Conservation (phyloP, 2,329 filamentous ascomycete species). For the Alternaria tenuissima region DNA sequence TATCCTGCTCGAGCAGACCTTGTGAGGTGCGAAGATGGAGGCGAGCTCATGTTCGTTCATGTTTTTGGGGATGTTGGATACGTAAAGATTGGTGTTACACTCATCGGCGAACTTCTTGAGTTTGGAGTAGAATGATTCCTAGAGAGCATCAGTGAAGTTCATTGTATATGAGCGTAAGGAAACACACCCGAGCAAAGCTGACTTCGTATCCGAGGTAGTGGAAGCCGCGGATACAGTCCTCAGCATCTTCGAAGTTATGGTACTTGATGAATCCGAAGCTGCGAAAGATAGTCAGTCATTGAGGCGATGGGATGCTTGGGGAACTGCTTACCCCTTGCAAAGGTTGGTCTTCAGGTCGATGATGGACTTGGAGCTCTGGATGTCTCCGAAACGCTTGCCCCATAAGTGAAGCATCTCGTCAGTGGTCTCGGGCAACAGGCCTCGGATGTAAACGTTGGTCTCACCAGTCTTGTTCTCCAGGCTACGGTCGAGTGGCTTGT, state of each 20-base stretch:
- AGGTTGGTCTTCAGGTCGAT: constrained; percentile 92
- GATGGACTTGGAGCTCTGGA: constrained; percentile 98
- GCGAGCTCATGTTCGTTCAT: constrained; percentile 88
- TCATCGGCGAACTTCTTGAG: constrained; percentile 96
- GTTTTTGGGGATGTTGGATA: constrained; percentile 92
- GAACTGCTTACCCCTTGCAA: constrained; percentile 82
- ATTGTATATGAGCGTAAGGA: background rate
- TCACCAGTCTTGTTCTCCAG: constrained; percentile 94
- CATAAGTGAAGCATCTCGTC: constrained; percentile 87
- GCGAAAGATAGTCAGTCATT: constrained; percentile 18
- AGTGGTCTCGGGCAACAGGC: constrained; percentile 92
- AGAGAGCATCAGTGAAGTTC: constrained; percentile 25
- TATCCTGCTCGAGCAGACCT: constrained; percentile 92
- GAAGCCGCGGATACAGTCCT: constrained; percentile 95
- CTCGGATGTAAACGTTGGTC: constrained; percentile 97
- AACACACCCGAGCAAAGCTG: constrained; percentile 86
- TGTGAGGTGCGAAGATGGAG: constrained; percentile 79
- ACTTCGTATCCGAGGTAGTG: constrained; percentile 96
- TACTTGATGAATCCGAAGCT: constrained; percentile 99
- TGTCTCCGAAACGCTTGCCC: constrained; percentile 86
- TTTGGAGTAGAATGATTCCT: constrained; percentile 95
- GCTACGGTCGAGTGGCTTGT: constrained; percentile 91
- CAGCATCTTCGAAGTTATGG: constrained; percentile 83
- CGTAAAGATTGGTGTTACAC: constrained; percentile 92
- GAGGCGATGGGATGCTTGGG: background rate